These are phyloP conservation scores for Blastobotrys illinoisensis DNA, from an alignment of 1,139 yeast species.

Conservation along the genomic window DNA sequence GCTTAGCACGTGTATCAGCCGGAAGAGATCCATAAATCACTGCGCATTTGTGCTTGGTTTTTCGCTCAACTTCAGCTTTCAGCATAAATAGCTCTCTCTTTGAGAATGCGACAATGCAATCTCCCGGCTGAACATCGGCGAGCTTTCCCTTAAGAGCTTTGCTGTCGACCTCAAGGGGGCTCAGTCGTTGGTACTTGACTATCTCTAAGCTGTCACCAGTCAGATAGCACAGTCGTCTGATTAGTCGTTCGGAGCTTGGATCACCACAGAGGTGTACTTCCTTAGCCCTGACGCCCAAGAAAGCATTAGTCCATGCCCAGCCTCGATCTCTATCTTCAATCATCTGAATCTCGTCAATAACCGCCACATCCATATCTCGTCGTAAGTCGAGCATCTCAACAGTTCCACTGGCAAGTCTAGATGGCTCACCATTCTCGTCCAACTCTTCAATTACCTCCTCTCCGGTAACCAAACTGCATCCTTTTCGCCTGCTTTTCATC, in stretches of 20 bases:
- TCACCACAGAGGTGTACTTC: conserved; percentile 95
- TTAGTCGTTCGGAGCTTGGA: conserved; percentile 65
- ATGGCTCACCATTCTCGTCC: conserved; percentile 61
- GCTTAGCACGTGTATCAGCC: conserved; percentile 86
- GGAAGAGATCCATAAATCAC: conserved; percentile 95
- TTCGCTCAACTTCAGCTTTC: conserved; percentile 21
- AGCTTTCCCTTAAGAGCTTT: conserved; percentile 32
- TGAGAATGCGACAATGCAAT: conserved; percentile 84
- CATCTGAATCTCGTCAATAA: conserved; percentile 96
- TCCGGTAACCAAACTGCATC: conserved; percentile 87
- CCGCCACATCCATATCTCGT: conserved; percentile 74
- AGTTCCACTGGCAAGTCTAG: conserved; percentile 79
- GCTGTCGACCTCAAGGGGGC: conserved; percentile 56
- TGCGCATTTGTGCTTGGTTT: conserved; percentile 60
- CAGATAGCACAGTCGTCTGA: conserved; percentile 49
- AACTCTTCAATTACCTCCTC: conserved; percentile 77
- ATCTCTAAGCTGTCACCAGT: conserved; percentile 79
- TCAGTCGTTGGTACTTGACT: conserved; percentile 66
- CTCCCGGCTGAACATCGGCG: conserved; percentile 52
- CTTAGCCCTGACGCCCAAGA: conserved; percentile 78
- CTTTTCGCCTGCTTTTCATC: conserved; percentile 56
- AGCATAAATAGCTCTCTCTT: conserved; percentile 39
- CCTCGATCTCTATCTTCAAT: conserved; percentile 76
- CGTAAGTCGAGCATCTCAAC: conserved; percentile 83
- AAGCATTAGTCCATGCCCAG: conserved; percentile 91